Evolutionary conservation across 306 rosid genomes (phyloP), one percentile per base, ranked within the genome.

Genomic region (Malus orientalis): DNA sequence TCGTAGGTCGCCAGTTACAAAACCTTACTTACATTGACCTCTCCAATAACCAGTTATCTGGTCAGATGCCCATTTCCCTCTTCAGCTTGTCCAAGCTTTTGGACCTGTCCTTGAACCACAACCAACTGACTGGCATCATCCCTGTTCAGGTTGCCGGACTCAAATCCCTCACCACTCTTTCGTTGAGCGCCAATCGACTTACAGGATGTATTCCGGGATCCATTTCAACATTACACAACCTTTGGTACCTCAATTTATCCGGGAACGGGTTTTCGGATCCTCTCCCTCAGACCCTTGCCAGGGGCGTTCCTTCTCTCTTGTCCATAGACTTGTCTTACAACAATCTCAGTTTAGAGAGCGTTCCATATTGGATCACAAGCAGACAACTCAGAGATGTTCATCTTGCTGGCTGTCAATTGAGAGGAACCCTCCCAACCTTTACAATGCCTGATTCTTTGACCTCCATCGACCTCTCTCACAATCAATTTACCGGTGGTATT

Each of bases 301-400:
- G 70, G 25, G 93, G 89, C 38, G 74, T 90, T 62, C 98, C 96
- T 88, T 82, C 97, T 80, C 90, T 95, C 62, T 74, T 95, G 90
- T 81, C 97, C 70, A 74, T 95, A 76, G 99, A 95, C 89, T 77
- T 95, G 67, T 95, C 99, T 30, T 90, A 90, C 81, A 95, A 95
- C 80, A 92, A 85, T 68, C 84, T 95, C 82, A 86, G 84, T 74
- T 84, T 95, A 44, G 97, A 91, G 64, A 80, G 78, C 70, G 90
- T 92, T 74, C 99, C 99, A 29, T 88, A 82, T 82, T 92, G 97
- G 97, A 88, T 95, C 77, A 86, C 86, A 77, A 89, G 80, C 87
- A 88, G 87, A 79, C 89, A 81, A 55, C 97, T 95, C 19, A 76
- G 79, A 62, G 97, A 87, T 65, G 93, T 90, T 36, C 88, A 76